Base-by-base conservation (phyloP, 306 rosid species). In the Ceratonia siliqua region DNA sequence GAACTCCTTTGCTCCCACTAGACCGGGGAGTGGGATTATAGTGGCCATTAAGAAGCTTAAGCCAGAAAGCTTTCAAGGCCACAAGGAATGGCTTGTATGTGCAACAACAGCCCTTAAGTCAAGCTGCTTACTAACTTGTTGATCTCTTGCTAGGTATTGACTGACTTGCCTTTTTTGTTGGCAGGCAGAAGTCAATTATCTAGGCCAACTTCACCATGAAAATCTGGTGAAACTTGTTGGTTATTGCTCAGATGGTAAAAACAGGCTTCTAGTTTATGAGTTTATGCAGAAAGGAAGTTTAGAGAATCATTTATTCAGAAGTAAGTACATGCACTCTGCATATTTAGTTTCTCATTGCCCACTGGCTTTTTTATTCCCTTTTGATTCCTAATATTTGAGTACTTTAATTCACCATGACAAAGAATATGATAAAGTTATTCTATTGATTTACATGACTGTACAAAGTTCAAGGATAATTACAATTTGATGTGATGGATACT, bases 81-180 rank as follows among this genome's bases (percentile, higher is more conserved):
- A 94, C 91, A 88, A 86, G 76, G 97, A 94, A 82, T 94, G 98
- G 97, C 97, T 94, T 61, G 97, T 94, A 84, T 11, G 98, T 85
- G 41, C 58, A 79, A 69, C 30, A 38, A 48, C 56, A 71, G 58
- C 72, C 66, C 78, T 41, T 74, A 28, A 12, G 57, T 52, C 58
- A 22, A 75, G 4, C 41, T 45, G 28, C 41, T 80, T 58, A 58
- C 17, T 41, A 35, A 38, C 24, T 62, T 11, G 6, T 62, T 74
- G 33, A n/a, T n/a, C n/a, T 77, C 35, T 67, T 61, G 39, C 17
- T 56, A 50, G 53, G 62, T 24, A 43, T 52, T 83, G n/a, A 49
- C 56, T 73, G 36, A 56, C 15, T 54, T 18, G 17, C 15, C 30
- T 9, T 20, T 74, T 79, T 35, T 49, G 57, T 68, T 81, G 54